phyloP scores from a whole-genome alignment of 306 rosid genomes.

The Coriaria nepalensis region DNA sequence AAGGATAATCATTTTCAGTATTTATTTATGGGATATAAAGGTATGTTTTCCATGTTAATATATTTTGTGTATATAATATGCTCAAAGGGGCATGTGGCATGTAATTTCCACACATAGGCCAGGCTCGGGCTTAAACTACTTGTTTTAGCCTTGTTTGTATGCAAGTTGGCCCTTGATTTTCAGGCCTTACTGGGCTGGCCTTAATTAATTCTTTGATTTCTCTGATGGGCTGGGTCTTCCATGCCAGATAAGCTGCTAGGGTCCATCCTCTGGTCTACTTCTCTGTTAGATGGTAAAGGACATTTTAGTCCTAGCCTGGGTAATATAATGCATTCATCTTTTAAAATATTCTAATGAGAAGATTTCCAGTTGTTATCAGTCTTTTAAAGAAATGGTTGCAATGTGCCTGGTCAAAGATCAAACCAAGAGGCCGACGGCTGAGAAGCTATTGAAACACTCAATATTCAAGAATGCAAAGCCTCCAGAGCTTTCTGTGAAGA shows the following conservation, averaged over 20 bases:
- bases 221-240: not conserved
- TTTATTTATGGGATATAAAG: too few relatives aligned
- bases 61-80: too few relatives aligned
- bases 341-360: slow-evolving; percentile 67
- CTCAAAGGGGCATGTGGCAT: too few relatives aligned
- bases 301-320: slow-evolving; percentile 7
- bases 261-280: not conserved
- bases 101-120: too few relatives aligned
- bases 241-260: not conserved
- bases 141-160: too few relatives aligned
- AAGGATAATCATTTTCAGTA: too few relatives aligned
- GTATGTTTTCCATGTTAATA: too few relatives aligned
- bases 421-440: slow-evolving; percentile 88
- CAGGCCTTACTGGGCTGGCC: too few relatives aligned
- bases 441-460: slow-evolving; percentile 78
- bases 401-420: slow-evolving; percentile 99
- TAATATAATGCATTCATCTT: slow-evolving; percentile 13
- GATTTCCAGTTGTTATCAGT: slow-evolving; percentile 98
- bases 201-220: too few relatives aligned
- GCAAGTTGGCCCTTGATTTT: too few relatives aligned
- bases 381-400: slow-evolving; percentile 99
- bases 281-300: slow-evolving; percentile 2
- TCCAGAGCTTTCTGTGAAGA: slow-evolving; percentile 86
- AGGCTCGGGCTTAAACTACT: too few relatives aligned
- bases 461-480: slow-evolving; percentile 84